Conservation (phyloP, 176 grass and related monocot species). For the Puccinellia tenuiflora region DNA sequence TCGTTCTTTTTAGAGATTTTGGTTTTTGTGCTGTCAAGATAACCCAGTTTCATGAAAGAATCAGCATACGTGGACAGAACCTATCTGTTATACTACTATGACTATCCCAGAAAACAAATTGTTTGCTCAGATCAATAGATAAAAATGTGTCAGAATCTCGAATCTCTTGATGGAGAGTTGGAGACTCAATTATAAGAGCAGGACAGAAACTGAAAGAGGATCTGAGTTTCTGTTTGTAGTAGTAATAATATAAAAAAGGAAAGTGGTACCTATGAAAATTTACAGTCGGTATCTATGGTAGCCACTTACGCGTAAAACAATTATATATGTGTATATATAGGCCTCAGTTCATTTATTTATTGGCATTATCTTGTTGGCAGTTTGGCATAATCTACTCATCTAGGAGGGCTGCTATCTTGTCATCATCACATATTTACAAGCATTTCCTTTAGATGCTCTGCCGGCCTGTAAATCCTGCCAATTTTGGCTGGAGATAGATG, state of each 20-base stretch:
- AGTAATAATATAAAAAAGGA: neutral
- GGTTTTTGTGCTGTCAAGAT: neutral
- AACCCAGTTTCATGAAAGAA: neutral
- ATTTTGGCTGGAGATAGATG: conserved; percentile 12
- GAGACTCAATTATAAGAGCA: neutral
- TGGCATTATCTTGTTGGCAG: neutral
- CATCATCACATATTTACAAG: neutral
- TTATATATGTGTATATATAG: neutral
- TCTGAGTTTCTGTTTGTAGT: neutral
- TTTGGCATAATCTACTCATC: neutral
- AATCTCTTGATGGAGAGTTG: neutral
- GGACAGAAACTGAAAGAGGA: neutral
- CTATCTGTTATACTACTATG: neutral
- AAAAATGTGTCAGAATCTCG: neutral
- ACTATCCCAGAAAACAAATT: neutral
- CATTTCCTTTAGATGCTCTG: neutral
- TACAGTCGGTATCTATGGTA: neutral
- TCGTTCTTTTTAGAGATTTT: conserved; percentile 3
- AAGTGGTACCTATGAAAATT: neutral
- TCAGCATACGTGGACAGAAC: neutral
- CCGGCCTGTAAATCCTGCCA: neutral
- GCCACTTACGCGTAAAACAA: neutral
- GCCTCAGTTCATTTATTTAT: neutral
- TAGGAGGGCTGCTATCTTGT: neutral
- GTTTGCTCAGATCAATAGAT: neutral